A percentile compares a stretch with the other conserved stretches of the same genome.
phyloP scores from a whole-genome alignment of 139 green algal species.

The Coccomyxa sp. region DNA sequence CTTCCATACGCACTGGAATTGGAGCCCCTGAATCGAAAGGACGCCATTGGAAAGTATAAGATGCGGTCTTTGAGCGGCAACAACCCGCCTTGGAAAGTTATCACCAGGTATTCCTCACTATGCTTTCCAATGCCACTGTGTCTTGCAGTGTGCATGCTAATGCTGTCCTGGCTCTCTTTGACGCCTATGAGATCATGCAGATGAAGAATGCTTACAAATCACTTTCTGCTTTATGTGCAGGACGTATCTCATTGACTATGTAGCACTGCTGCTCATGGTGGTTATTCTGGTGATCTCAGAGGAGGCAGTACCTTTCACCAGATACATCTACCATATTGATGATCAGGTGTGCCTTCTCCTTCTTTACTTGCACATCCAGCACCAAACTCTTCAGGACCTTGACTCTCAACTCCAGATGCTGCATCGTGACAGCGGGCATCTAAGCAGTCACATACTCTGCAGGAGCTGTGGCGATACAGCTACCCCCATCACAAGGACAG shows the following conservation, averaged over 20 bases:
- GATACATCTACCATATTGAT: slow-evolving; percentile 14
- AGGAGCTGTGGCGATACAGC: slow-evolving; percentile 29
- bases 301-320: slow-evolving; percentile 2
- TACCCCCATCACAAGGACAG: slow-evolving; percentile 30
- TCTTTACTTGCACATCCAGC: not conserved
- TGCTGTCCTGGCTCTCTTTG: too few relatives aligned
- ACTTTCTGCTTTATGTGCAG: slow-evolving; percentile 2
- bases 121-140: slow-evolving; percentile 2
- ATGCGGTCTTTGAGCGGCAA: not conserved
- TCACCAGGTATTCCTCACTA: not conserved
- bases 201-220: too few relatives aligned
- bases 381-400: not conserved
- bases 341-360: not conserved
- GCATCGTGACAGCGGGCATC: not conserved
- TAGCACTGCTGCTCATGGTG: slow-evolving; percentile 8
- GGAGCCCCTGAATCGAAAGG: not conserved
- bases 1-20: not conserved
- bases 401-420: not conserved
- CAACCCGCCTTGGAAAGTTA: not conserved
- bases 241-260: slow-evolving; percentile 16
- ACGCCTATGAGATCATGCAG: too few relatives aligned
- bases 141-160: too few relatives aligned
- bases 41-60: not conserved
- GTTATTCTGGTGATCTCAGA: slow-evolving; percentile 16
- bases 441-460: not conserved